Conservation (phyloP, 208 protist species). For the Crithidia brevicula region DNA sequence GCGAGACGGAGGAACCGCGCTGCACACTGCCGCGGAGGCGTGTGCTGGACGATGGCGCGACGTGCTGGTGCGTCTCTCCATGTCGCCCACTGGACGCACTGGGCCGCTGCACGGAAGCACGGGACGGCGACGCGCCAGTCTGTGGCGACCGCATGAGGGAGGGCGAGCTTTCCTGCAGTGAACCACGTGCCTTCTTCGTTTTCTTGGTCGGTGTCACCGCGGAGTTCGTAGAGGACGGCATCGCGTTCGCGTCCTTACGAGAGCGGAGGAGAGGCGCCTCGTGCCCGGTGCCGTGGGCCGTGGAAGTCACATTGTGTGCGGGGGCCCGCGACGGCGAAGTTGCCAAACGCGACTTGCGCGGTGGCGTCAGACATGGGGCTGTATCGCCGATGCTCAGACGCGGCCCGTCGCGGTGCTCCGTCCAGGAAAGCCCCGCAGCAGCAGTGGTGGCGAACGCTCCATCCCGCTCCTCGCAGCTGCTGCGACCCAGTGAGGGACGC, state of each 20-base stretch:
- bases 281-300: not conserved
- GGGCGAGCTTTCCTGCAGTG: not conserved
- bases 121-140: slow-evolving; percentile 24
- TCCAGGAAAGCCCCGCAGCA: no score
- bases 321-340: no score
- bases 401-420: not conserved
- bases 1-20: slow-evolving; percentile 11
- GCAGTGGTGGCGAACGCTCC: not conserved
- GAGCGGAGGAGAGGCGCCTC: slow-evolving; percentile 3
- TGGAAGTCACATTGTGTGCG: no score
- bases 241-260: slow-evolving; percentile 6
- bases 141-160: slow-evolving; percentile 4
- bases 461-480: slow-evolving; percentile 21
- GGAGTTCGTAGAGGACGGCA: not conserved
- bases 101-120: slow-evolving; percentile 22
- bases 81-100: slow-evolving; percentile 20
- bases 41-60: not conserved
- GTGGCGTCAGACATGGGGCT: not conserved
- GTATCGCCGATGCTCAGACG: slow-evolving; percentile 10
- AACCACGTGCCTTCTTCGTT: slow-evolving; percentile 12
- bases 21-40: slow-evolving; percentile 7
- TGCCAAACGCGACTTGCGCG: slow-evolving; percentile 28
- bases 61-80: slow-evolving; percentile 1
- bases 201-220: slow-evolving; percentile 16
- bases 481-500: slow-evolving; percentile 20